These are phyloP conservation scores for Boletellus ananas DNA, from an alignment of 768 basidiomycete genomes.

Conservation along the genomic window DNA sequence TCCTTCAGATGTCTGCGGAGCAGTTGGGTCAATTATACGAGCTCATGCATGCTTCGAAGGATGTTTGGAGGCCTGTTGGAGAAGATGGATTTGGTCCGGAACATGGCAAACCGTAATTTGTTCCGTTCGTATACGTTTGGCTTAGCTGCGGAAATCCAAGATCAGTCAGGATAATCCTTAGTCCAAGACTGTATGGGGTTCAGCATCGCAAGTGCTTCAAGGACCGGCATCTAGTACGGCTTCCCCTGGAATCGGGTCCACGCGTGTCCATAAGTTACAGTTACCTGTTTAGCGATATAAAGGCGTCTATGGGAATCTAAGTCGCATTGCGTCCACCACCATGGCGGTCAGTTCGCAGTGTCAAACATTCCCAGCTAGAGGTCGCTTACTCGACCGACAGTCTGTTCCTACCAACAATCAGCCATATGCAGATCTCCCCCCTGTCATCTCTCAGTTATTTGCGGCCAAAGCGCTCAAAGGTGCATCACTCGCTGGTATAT, in stretches of 20 bases:
- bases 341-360: slow-evolving; percentile 29
- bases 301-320: too few species aligned
- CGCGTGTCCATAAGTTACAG: too few species aligned
- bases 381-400: slow-evolving; percentile 22
- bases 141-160: background rate
- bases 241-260: too few species aligned
- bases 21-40: slow-evolving; percentile 94
- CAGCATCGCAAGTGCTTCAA: background rate
- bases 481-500: slow-evolving; percentile 11
- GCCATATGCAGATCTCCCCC: slow-evolving; percentile 51
- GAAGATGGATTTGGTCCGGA: slow-evolving; percentile 6
- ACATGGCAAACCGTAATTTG: slow-evolving; percentile 12
- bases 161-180: slow-evolving; percentile 1
- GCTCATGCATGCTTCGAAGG: slow-evolving; percentile 87
- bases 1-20: slow-evolving; percentile 73
- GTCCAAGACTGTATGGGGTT: background rate
- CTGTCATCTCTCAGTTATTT: slow-evolving; percentile 47
- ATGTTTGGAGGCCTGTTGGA: slow-evolving; percentile 69
- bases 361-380: background rate
- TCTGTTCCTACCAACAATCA: slow-evolving; percentile 39
- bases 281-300: too few species aligned
- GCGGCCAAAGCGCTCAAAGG: slow-evolving; percentile 69
- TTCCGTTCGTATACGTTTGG: slow-evolving; percentile 3
- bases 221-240: too few species aligned
- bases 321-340: too few species aligned